These are phyloP conservation scores for Debaryomycetaceae sp. DNA, from an alignment of 1,139 yeast genomes.

Conservation along the genomic window DNA sequence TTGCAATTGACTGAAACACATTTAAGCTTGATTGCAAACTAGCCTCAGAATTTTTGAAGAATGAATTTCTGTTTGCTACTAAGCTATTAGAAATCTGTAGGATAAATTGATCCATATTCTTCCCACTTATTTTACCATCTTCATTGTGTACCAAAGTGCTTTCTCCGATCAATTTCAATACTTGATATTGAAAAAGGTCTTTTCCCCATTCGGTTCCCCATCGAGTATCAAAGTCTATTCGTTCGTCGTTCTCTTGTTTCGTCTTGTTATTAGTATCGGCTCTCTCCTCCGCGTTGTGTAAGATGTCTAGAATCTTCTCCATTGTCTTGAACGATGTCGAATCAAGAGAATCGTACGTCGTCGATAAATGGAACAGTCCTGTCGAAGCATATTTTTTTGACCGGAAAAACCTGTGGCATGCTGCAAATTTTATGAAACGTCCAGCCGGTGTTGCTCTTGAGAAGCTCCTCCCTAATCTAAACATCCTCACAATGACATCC, in stretches of 20 bases:
- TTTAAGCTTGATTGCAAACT: slow-evolving; percentile 7
- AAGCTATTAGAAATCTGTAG: not conserved
- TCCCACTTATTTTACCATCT: not conserved
- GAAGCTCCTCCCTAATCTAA: too few relatives aligned
- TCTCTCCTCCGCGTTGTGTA: slow-evolving; percentile 8
- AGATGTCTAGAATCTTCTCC: slow-evolving; percentile 14
- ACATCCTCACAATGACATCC: too few relatives aligned
- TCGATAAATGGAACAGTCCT: slow-evolving; percentile 5
- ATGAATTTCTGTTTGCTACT: slow-evolving; percentile 5
- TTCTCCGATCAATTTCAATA: slow-evolving; percentile 14
- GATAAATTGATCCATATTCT: not conserved
- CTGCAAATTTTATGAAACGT: too few relatives aligned
- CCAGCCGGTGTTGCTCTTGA: too few relatives aligned
- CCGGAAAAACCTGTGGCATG: too few relatives aligned
- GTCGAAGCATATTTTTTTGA: not conserved
- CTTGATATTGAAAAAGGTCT: slow-evolving; percentile 14
- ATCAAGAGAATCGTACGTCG: slow-evolving; percentile 10
- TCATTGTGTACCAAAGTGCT: not conserved
- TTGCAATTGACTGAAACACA: slow-evolving; percentile 7
- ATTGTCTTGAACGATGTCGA: slow-evolving; percentile 13
- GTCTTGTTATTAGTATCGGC: slow-evolving; percentile 1
- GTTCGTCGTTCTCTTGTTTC: not conserved
- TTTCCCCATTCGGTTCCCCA: slow-evolving; percentile 10
- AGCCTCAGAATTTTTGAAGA: slow-evolving; percentile 7
- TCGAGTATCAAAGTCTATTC: not conserved